Conservation (phyloP, 495 filamentous ascomycete species). For the Talaromyces thailandensis region DNA sequence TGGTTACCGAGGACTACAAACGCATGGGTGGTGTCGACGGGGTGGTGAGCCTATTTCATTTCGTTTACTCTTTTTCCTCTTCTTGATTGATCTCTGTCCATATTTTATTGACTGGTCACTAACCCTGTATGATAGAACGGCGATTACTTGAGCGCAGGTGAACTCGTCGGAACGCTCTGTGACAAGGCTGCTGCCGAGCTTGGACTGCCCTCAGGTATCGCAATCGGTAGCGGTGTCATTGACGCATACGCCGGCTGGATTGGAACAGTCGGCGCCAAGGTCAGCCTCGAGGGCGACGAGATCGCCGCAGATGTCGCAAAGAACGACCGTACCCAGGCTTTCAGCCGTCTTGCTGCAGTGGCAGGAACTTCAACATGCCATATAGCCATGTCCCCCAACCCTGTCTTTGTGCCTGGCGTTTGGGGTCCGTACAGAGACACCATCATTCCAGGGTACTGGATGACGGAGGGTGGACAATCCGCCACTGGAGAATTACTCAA, state of each 20-base stretch:
- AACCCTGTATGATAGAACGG: slow-evolving; percentile 57
- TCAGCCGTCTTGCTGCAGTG: slow-evolving; percentile 86
- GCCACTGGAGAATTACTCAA: slow-evolving; percentile 91
- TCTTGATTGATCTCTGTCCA: slow-evolving; percentile 3
- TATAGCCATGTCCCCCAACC: slow-evolving; percentile 83
- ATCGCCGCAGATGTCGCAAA: slow-evolving; percentile 50
- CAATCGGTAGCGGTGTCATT: slow-evolving; percentile 91
- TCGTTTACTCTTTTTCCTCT: slow-evolving; percentile 9
- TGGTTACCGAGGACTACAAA: slow-evolving; percentile 78
- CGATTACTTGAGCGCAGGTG: slow-evolving; percentile 79
- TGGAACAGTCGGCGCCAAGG: slow-evolving; percentile 94
- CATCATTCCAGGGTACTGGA: slow-evolving; percentile 82
- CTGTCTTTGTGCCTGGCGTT: slow-evolving; percentile 86
- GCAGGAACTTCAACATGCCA: slow-evolving; percentile 97
- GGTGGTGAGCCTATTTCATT: slow-evolving; percentile 62
- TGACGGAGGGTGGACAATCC: slow-evolving; percentile 93
- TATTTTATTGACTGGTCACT: slow-evolving; percentile 1
- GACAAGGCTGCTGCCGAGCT: slow-evolving; percentile 76
- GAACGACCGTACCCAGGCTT: slow-evolving; percentile 85
- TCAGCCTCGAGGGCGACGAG: slow-evolving; percentile 54
- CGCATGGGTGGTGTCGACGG: slow-evolving; percentile 88
- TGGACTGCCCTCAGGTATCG: slow-evolving; percentile 79
- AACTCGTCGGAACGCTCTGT: slow-evolving; percentile 75
- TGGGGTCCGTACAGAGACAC: slow-evolving; percentile 97
- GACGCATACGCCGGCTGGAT: slow-evolving; percentile 99